These are phyloP conservation scores for Ganoderma sinense DNA, from an alignment of 1,284 basidiomycete species.

Conservation along the genomic window DNA sequence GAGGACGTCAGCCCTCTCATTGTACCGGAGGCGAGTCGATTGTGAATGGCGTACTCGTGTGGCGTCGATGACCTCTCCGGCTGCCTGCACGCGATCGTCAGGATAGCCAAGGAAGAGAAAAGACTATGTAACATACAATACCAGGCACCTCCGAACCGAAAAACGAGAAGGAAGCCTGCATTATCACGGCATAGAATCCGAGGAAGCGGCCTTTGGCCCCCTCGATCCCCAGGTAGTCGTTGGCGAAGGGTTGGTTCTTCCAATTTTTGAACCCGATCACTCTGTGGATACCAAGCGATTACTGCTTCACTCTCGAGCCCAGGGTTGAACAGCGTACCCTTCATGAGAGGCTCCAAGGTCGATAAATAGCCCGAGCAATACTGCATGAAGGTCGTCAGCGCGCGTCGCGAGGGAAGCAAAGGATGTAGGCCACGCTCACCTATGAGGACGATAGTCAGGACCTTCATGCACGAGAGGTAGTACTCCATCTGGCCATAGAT, in stretches of 20 bases:
- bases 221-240: constrained; percentile 36
- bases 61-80: constrained; percentile 43
- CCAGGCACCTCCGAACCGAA: constrained; percentile 43
- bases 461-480: constrained; percentile 48
- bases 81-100: constrained; percentile 36
- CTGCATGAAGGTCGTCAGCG: not conserved
- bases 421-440: constrained; percentile 27
- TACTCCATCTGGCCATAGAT: constrained; percentile 48
- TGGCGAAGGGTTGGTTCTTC: constrained; percentile 34
- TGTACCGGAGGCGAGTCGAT: too few species aligned
- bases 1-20: not conserved
- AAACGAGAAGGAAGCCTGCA: constrained; percentile 45
- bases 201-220: constrained; percentile 49
- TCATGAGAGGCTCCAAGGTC: constrained; percentile 37
- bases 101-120: not conserved
- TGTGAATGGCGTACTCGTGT: constrained; percentile 30
- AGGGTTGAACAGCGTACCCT: constrained; percentile 18
- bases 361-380: constrained; percentile 43
- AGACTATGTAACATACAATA: constrained; percentile 33
- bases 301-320: too few species aligned
- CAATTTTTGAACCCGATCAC: constrained; percentile 35
- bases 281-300: constrained; percentile 1
- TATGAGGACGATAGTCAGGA: constrained; percentile 44
- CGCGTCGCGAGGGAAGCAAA: not conserved
- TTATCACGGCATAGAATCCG: constrained; percentile 56